Evolutionary conservation across 345 rosid genomes (phyloP), one percentile per base, ranked within the genome.

Genomic region (Camelina neglecta): DNA sequence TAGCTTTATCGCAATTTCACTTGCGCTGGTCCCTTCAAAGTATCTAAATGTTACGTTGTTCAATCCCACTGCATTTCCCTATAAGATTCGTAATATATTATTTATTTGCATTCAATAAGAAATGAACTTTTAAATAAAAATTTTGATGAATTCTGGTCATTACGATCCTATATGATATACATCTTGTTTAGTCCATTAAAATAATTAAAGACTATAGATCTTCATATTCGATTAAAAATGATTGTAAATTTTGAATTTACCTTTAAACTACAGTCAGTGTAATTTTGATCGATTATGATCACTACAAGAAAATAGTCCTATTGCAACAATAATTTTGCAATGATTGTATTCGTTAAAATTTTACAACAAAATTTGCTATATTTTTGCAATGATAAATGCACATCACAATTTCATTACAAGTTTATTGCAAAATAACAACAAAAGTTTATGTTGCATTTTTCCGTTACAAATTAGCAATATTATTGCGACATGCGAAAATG

Each of bases 251-350:
- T 54, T 8, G 20, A 72, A 31, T 7, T 12, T 74, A 74, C 77
- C 64, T 53, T 13, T 20, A 39, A 0, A 55, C 0, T 1, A 9
- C 18, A n/a, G 4, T 12, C 9, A 20, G 10, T 29, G 47, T 74
- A 75, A 5, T 75, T 53, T 69, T 75, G 79, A 26, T 67, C 47
- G 31, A 75, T 67, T 44, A 67, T 41, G 35, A n/a, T 24, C 18
- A 18, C 18, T 18, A 18, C 18, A 18, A 18, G 18, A 18, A 18
- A 18, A 18, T 18, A 18, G 18, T 18, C 18, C 0, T 18, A 18
- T 18, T 18, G 18, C 18, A 18, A 18, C 18, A 18, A 18, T 18
- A 18, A 0, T 18, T 18, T 18, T 18, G 18, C 18, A 18, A 18
- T 18, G 18, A 18, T 18, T 18, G 18, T 18, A 18, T 18, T 18